Evolutionary conservation across 768 basidiomycete species (phyloP).

Genomic region (Termitomyces sp.): DNA sequence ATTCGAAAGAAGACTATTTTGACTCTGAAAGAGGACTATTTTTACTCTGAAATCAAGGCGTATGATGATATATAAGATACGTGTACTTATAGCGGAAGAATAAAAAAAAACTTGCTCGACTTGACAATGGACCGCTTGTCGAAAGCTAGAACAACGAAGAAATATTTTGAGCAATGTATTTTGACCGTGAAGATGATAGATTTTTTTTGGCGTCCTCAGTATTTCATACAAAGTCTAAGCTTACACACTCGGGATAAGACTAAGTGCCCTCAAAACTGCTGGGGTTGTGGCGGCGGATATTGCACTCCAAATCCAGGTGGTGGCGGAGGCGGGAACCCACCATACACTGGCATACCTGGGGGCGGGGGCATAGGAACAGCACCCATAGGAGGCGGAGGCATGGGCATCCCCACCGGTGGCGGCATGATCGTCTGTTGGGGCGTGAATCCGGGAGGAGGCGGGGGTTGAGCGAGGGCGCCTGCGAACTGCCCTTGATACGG

Average conservation of each 20-base stretch:
- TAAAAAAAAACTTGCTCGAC: background rate
- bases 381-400: conserved; percentile 27
- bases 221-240: conserved; percentile 7
- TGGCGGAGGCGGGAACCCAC: conserved; percentile 56
- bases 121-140: background rate
- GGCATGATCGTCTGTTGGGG: conserved; percentile 66
- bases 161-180: background rate
- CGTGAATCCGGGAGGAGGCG: conserved; percentile 77
- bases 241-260: conserved; percentile 5
- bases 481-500: conserved; percentile 93
- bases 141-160: background rate
- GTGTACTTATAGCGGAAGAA: background rate
- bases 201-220: background rate
- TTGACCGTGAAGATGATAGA: background rate
- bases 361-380: conserved; percentile 18
- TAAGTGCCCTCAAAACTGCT: conserved; percentile 22
- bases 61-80: background rate
- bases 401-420: conserved; percentile 34
- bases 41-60: background rate
- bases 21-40: background rate
- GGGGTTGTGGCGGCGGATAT: conserved; percentile 37
- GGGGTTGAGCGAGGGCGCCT: conserved; percentile 76
- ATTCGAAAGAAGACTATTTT: background rate
- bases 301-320: conserved; percentile 57
- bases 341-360: conserved; percentile 40